A percentile compares a stretch with the other conserved stretches of the same genome.
These are phyloP conservation scores for Diversispora epigaea DNA, from an alignment of 192 early-diverging fungal species.

Conservation along the genomic window DNA sequence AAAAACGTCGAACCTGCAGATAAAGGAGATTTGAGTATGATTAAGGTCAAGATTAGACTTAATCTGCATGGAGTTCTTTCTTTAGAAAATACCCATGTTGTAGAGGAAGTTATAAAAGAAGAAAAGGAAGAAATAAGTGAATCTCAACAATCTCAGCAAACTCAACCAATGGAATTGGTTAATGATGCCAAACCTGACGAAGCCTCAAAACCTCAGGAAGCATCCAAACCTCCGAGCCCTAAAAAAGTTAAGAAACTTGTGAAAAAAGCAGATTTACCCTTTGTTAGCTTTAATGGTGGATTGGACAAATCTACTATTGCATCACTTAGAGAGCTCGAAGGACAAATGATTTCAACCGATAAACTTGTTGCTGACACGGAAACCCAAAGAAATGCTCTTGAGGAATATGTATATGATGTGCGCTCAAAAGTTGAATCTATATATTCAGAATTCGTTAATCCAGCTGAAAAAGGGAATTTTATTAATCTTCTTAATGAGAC, in stretches of 20 bases:
- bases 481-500: constrained; percentile 66
- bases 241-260: constrained; percentile 91
- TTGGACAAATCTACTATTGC: constrained; percentile 58
- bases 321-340: constrained; percentile 76
- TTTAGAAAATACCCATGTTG: constrained; percentile 82
- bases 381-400: constrained; percentile 89
- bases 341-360: constrained; percentile 80
- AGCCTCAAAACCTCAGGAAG: not conserved
- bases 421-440: constrained; percentile 78
- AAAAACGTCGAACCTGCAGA: constrained; percentile 71
- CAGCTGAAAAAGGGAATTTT: constrained; percentile 69
- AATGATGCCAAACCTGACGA: no score
- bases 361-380: constrained; percentile 92
- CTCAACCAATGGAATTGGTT: constrained; percentile 29
- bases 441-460: constrained; percentile 74
- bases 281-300: constrained; percentile 62
- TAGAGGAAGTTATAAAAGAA: constrained; percentile 86
- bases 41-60: constrained; percentile 91
- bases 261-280: constrained; percentile 80
- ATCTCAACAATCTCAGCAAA: constrained; percentile 22
- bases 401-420: constrained; percentile 98
- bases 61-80: constrained; percentile 80
- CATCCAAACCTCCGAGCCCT: constrained; percentile 32
- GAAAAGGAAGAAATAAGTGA: constrained; percentile 52
- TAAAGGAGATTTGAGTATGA: constrained; percentile 68